Base-by-base conservation (phyloP, 306 rosid genomes). In the Cucurbita pepo region DNA sequence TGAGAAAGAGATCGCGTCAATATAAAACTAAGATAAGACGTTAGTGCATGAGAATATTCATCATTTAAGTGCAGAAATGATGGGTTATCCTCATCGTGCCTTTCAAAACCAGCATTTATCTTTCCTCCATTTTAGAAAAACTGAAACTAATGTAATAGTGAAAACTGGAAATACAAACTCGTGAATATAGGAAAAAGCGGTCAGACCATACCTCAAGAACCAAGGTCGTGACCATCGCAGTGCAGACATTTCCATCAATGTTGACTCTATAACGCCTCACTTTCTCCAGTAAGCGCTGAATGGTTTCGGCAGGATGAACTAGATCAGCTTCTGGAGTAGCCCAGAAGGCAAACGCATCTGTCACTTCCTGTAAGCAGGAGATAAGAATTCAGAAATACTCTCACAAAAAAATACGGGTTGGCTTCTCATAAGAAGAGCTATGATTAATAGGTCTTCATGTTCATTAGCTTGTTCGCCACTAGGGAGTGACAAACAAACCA, bases 261-360 rank as follows among this genome's bases (percentile, higher is more conserved):
- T 94, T 94, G 83, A 94, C 99, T 78, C 92, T 89, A 43, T 91
- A 89, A 45, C 88, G 97, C 87, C 98, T 83, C 63, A 87, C 98
- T 89, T 94, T 94, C 92, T 94, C 98, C 41, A 94, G 97, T 83
- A 94, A 79, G 81, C 91, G 95, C 87, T 94, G 91, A 90, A 94
- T 91, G 81, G 97, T 90, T 75, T 94, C 99, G 5, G 97, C 95
- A 47, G 99, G 97, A 83, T 94, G 97, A 70, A 91, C 90, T 56
- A 91, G 45, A 69, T 94, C 99, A 78, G 95, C 99, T 80, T 91
- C 99, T 8, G 97, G 85, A 63, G 99, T 94, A 56, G 96, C 96
- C 99, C 99, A 94, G 81, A 94, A 94, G 19, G 82, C 52, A 51
- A 94, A 94, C 3, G 96, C 66, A 58, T 79, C 85, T 16, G 88